Percentiles rank a stretch among this genome's conserved stretches.
phyloP scores from a whole-genome alignment of 2,329 filamentous ascomycete genomes.

The Claviceps arundinis region DNA sequence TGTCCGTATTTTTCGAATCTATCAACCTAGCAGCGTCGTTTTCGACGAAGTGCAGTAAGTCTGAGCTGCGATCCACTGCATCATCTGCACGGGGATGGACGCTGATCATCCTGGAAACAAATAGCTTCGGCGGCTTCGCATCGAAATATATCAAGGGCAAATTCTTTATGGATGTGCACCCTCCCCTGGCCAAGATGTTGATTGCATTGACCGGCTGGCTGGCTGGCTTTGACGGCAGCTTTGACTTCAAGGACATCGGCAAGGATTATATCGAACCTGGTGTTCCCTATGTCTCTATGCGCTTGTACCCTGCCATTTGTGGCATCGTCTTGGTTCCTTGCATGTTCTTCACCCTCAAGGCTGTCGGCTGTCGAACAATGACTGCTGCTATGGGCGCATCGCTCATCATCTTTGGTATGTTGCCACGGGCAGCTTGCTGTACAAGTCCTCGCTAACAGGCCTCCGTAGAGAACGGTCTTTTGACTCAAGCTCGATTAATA shows the following conservation, averaged over 20 bases:
- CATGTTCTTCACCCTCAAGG: constrained; percentile 92
- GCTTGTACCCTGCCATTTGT: constrained; percentile 78
- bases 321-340: constrained; percentile 79
- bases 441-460: constrained; percentile 13
- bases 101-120: neutral
- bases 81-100: neutral
- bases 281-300: constrained; percentile 96
- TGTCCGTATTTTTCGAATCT: constrained; percentile 89
- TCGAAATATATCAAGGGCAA: constrained; percentile 98
- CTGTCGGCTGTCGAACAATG: constrained; percentile 73
- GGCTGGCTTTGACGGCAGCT: constrained; percentile 86
- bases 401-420: constrained; percentile 80
- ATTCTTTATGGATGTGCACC: constrained; percentile 99
- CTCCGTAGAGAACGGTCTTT: constrained; percentile 71
- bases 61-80: neutral
- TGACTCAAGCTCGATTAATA: constrained; percentile 90
- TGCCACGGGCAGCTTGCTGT: neutral
- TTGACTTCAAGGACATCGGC: constrained; percentile 99
- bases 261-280: constrained; percentile 93
- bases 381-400: constrained; percentile 73
- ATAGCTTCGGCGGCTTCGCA: constrained; percentile 91
- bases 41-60: constrained; percentile 98
- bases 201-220: constrained; percentile 91
- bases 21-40: constrained; percentile 89
- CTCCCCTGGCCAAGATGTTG: constrained; percentile 88